These are phyloP conservation scores for Podila epigama DNA, from an alignment of 192 early-diverging fungal species.

Conservation along the genomic window DNA sequence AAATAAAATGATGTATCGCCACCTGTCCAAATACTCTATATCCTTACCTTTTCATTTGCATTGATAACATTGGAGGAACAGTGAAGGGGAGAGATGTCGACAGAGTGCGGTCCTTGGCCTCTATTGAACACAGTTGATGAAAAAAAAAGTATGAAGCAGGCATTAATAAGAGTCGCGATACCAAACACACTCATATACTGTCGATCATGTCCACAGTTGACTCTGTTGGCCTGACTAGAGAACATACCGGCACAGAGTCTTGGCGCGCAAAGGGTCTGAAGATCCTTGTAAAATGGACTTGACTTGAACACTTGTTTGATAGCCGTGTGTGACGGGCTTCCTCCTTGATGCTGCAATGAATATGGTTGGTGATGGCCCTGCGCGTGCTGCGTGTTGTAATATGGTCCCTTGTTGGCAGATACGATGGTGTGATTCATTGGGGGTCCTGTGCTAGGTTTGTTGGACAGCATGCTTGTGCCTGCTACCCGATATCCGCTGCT, in stretches of 20 bases:
- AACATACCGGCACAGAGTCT: slow-evolving; percentile 25
- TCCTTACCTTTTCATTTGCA: slow-evolving; percentile 35
- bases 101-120: slow-evolving; percentile 43
- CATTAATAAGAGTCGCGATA: too few relatives aligned
- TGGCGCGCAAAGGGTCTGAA: slow-evolving; percentile 23
- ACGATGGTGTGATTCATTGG: slow-evolving; percentile 1
- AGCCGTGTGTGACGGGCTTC: not conserved
- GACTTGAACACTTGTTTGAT: slow-evolving; percentile 26
- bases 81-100: slow-evolving; percentile 13
- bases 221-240: not conserved
- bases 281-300: slow-evolving; percentile 38
- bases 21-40: not conserved
- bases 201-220: not conserved
- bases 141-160: not conserved
- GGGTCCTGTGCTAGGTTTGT: slow-evolving; percentile 6
- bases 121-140: slow-evolving; percentile 1
- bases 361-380: not conserved
- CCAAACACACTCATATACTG: too few relatives aligned
- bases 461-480: slow-evolving; percentile 5
- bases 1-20: not conserved
- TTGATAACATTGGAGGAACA: slow-evolving; percentile 23
- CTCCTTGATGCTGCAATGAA: not conserved
- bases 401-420: not conserved
- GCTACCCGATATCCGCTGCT: slow-evolving; percentile 12
- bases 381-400: not conserved